phyloP scores from a whole-genome alignment of 148 eudicot species.

The Spergularia bocconei region DNA sequence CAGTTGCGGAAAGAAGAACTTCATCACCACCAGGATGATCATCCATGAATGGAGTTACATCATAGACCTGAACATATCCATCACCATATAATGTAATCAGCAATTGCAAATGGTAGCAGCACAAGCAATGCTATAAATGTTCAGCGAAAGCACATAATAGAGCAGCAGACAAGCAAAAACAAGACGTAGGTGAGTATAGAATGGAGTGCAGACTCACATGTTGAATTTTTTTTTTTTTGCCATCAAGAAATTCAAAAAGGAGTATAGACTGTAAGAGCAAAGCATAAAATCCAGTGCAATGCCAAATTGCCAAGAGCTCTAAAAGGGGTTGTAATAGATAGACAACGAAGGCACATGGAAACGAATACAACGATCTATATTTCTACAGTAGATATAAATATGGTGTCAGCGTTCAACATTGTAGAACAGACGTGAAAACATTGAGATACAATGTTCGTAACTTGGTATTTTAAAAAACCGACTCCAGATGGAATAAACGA shows the following conservation, averaged over 20 bases:
- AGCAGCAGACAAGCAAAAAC: background rate
- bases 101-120: background rate
- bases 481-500: too few species aligned
- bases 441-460: too few species aligned
- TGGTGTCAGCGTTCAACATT: background rate
- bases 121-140: background rate
- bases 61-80: constrained; percentile 63
- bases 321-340: background rate
- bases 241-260: too few species aligned
- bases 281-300: background rate
- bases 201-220: too few species aligned
- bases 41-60: constrained; percentile 87
- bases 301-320: background rate
- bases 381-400: background rate
- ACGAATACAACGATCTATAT: background rate
- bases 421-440: background rate
- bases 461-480: too few species aligned
- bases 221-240: too few species aligned
- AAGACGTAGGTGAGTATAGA: background rate
- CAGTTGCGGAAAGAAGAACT: constrained; percentile 85
- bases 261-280: background rate
- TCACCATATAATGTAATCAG: background rate
- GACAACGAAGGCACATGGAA: background rate
- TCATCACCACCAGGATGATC: constrained; percentile 99
- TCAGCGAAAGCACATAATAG: background rate